phyloP scores from a whole-genome alignment of 1,284 basidiomycete species.

The Pseudomicrostroma phylloplanum region DNA sequence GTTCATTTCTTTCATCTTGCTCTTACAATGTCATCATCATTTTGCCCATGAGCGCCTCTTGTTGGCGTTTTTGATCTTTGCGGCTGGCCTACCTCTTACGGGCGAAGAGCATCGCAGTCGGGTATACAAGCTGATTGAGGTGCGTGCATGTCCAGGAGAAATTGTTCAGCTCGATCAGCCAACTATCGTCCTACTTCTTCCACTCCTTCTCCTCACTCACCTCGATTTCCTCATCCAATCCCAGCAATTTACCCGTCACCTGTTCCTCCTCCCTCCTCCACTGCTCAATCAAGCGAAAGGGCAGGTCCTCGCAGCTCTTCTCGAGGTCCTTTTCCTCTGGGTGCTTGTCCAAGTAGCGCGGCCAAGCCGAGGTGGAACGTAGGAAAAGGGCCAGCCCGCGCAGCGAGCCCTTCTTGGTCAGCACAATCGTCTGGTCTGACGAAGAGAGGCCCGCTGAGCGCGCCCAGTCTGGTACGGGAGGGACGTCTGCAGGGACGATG shows the following conservation, averaged over 20 bases:
- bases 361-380: not conserved
- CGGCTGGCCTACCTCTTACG: not conserved
- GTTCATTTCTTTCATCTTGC: too few relatives aligned
- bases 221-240: not conserved
- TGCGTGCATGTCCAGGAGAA: too few relatives aligned
- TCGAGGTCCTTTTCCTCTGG: slow-evolving; percentile 4
- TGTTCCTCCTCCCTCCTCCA: not conserved
- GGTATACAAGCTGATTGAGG: not conserved
- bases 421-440: not conserved
- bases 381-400: not conserved
- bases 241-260: not conserved
- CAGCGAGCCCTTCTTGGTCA: not conserved
- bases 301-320: not conserved
- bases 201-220: not conserved
- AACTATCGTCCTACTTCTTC: not conserved
- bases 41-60: too few relatives aligned
- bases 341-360: not conserved
- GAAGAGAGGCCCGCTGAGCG: not conserved
- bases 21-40: too few relatives aligned
- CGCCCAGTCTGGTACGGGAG: not conserved
- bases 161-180: too few relatives aligned
- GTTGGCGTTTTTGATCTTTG: too few relatives aligned
- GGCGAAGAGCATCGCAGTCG: slow-evolving; percentile 3
- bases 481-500: not conserved
- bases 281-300: not conserved